Conservation (phyloP, 1,284 basidiomycete species). For the Coniferiporia weirii region DNA sequence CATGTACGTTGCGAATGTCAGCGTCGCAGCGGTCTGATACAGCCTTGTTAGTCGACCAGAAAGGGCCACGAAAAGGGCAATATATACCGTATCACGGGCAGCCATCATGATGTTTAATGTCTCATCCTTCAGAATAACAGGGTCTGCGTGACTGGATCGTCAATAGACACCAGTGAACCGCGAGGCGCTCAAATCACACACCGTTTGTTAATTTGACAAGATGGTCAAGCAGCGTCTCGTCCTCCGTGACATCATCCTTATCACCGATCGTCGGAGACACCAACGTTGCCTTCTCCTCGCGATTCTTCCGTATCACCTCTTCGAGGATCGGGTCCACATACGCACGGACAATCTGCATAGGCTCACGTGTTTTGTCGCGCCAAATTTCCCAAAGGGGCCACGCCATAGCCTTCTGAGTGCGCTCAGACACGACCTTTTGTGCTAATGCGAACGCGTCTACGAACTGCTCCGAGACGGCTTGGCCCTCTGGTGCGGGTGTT, state of each 20-base stretch:
- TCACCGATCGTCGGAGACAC: not conserved
- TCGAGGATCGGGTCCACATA: constrained; percentile 46
- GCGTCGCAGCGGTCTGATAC: constrained; percentile 31
- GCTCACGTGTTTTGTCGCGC: constrained; percentile 36
- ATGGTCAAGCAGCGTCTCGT: constrained; percentile 46
- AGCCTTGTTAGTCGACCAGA: not conserved
- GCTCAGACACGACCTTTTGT: constrained; percentile 35
- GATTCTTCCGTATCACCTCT: constrained; percentile 36
- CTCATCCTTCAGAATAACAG: constrained; percentile 31
- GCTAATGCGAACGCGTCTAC: constrained; percentile 23
- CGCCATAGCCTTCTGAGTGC: constrained; percentile 34
- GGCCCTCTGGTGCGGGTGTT: constrained; percentile 18
- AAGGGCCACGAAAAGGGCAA: not conserved
- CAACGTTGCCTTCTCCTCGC: constrained; percentile 21
- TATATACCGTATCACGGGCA: constrained; percentile 32
- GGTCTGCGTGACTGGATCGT: constrained; percentile 20
- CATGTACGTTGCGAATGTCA: constrained; percentile 35
- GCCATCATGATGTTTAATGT: constrained; percentile 33
- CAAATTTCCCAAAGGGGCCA: constrained; percentile 50
- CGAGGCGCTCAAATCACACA: constrained; percentile 22
- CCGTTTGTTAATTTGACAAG: constrained; percentile 46
- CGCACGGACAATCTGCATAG: constrained; percentile 44
- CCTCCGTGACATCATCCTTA: constrained; percentile 30
- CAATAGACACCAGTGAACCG: not conserved
- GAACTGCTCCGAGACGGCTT: constrained; percentile 22